Base-by-base conservation (phyloP, 1,284 basidiomycete species). In the Inonotus obliquus region DNA sequence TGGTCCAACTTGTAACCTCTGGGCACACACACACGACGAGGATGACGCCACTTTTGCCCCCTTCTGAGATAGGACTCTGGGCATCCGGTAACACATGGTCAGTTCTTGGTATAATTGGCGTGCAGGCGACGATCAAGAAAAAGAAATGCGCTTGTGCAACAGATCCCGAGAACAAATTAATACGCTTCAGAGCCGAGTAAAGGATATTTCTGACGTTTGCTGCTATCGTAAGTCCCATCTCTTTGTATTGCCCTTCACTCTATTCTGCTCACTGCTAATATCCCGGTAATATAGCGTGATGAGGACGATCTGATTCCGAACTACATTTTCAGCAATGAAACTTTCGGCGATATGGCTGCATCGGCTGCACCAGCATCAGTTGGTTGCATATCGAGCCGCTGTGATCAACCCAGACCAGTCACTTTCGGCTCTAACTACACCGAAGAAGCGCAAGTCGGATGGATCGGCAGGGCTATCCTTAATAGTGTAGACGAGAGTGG, bases 61-160 rank as follows among this genome's bases (percentile, higher is more conserved):
- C 6, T 70, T 67, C 60, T 65, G 67, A 38, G 84, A 86, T 65
- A 63, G 78, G 80, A 1, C 68, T 83, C 19, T 87, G 85, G 85
- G 79, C 79, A 0, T 83, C 83, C 2, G 76, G 76, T 10, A 77
- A 76, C 64, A 75, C 66, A 1, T 78, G 76, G 76, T 76, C 76
- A 4, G 75, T 74, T 37, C 69, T 71, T 3, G 76, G 76, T 9
- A 77, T 77, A 70, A 71, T 77, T 10, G 76, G 79, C 3, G 78
- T 82, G 9, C 72, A 81, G 11, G 78, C 76, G 21, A 77, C 79
- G 1, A 73, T 82, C 32, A 66, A 76, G 29, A 79, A 78, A 63
- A n/a, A n/a, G n/a, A n/a, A 76, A 78, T 0, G 73, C 75, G 2
- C 67, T 72, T 44, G 71, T 68, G 10, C 58, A 66, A 6, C 48